Evolutionary conservation across 2,329 filamentous ascomycete genomes (phyloP), one percentile per base, ranked within the genome.

Genomic region (Colletotrichum sidae): DNA sequence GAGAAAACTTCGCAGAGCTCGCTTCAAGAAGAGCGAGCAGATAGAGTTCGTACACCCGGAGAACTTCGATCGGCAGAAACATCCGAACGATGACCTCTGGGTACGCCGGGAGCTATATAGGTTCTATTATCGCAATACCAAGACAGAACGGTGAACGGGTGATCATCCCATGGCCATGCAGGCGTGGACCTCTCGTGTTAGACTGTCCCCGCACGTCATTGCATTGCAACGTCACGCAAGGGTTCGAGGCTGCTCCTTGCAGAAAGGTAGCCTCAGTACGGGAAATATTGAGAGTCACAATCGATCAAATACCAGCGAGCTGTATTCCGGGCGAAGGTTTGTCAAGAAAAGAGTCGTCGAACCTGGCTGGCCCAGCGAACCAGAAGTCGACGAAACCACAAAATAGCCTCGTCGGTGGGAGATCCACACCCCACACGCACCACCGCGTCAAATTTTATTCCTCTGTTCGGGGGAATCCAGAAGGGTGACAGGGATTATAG

Each of bases 191-290:
- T 42, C 12, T 41, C 15, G 35, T 37, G 15, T 10, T 25, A 9
- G 34, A 10, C 8, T 12, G 35, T 34, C 45, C 45, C 64, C 54
- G 64, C 64, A 65, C 54, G 60, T 65, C 64, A 59, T 67, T 34
- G 49, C 42, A 54, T n/a, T 67, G 59, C 60, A 67, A 64, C 64
- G 54, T 67, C 64, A 59, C 64, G 60, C 64, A 59, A 67, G 55
- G 54, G 38, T 47, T 47, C 37, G 35, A 15, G 38, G 25, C 41
- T 57, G 49, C 52, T 62, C 46, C 57, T 65, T 41, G 57, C 52
- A 38, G 41, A 25, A 11, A 15, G 41, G 39, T 35, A 41, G 33
- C 47, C 44, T 44, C 35, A 52, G 41, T n/a, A 17, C 51, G 46
- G 41, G 37, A 12, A 11, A 8, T 35, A 34, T 46, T 47, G 38